Conservation (phyloP, 768 basidiomycete genomes). For the Suillus clintonianus region DNA sequence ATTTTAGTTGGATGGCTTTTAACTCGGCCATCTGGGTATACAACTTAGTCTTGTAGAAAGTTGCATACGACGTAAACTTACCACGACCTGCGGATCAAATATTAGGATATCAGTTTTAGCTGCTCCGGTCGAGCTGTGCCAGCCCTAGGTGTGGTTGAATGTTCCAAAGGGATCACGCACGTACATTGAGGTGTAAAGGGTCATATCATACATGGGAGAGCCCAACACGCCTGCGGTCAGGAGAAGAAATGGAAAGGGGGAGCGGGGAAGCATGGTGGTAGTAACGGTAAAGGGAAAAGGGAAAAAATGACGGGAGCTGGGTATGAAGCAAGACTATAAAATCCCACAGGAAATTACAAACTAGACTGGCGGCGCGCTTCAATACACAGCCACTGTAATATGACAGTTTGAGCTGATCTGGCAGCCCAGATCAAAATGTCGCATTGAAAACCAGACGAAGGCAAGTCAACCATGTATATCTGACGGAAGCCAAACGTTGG, state of each 20-base stretch:
- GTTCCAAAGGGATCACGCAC: neutral
- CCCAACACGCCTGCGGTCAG: slow-evolving; percentile 10
- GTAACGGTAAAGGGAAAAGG: neutral
- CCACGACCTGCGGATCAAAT: neutral
- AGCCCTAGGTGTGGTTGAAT: neutral
- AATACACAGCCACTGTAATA: neutral
- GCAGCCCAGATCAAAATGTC: neutral
- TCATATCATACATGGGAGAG: slow-evolving; percentile 10
- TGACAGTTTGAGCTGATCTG: neutral
- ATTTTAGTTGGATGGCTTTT: neutral
- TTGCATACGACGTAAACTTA: neutral
- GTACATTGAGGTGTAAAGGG: neutral
- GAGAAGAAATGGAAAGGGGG: slow-evolving; percentile 9
- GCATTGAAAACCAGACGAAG: neutral
- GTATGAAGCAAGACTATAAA: slow-evolving; percentile 22
- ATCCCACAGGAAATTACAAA: neutral
- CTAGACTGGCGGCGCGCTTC: neutral
- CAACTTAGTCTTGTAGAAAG: neutral
- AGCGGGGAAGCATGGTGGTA: slow-evolving; percentile 10
- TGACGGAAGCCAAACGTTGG: neutral
- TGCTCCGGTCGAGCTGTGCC: neutral
- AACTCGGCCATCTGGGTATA: neutral
- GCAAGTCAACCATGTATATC: neutral
- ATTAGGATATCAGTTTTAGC: neutral
- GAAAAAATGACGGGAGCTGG: neutral